These are phyloP conservation scores for Lathyrus oleraceus DNA, from an alignment of 306 rosid species.

Conservation along the genomic window DNA sequence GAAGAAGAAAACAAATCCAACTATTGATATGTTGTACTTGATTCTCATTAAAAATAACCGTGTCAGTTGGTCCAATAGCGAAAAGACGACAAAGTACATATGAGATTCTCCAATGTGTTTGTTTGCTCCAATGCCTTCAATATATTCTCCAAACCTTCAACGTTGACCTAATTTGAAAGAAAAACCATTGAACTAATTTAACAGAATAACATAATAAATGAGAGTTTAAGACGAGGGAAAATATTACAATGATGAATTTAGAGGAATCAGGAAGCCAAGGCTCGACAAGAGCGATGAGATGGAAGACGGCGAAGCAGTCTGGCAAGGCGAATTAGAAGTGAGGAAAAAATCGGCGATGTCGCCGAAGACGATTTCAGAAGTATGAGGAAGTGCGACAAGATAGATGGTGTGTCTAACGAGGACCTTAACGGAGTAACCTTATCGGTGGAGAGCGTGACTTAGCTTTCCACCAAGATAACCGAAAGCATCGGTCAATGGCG, in stretches of 20 bases:
- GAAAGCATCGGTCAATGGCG: too few relatives aligned
- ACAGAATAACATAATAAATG: neutral
- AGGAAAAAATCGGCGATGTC: conserved; percentile 69
- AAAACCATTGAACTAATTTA: neutral
- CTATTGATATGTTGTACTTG: conserved; percentile 43
- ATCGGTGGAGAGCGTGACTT: too few relatives aligned
- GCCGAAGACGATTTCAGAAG: conserved; percentile 67
- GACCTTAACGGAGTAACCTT: conserved; percentile 64
- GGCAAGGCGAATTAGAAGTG: conserved; percentile 73
- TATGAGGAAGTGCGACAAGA: conserved; percentile 61
- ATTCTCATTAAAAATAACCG: conserved; percentile 62
- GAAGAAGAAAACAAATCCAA: neutral
- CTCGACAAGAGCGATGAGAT: conserved; percentile 84
- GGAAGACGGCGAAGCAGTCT: conserved; percentile 74
- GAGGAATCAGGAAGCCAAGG: conserved; percentile 97
- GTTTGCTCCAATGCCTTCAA: conserved; percentile 70
- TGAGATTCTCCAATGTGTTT: conserved; percentile 59
- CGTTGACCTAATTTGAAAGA: conserved; percentile 58
- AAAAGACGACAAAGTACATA: conserved; percentile 84
- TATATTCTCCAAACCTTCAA: conserved; percentile 75
- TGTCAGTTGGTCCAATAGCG: conserved; percentile 81
- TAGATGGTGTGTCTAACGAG: conserved; percentile 83
- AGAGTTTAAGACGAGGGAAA: neutral
- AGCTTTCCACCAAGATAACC: too few relatives aligned
- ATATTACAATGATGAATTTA: conserved; percentile 57